Evolutionary conservation across 1,139 yeast species (phyloP).

Genomic region (Debaryomycetaceae sp.): DNA sequence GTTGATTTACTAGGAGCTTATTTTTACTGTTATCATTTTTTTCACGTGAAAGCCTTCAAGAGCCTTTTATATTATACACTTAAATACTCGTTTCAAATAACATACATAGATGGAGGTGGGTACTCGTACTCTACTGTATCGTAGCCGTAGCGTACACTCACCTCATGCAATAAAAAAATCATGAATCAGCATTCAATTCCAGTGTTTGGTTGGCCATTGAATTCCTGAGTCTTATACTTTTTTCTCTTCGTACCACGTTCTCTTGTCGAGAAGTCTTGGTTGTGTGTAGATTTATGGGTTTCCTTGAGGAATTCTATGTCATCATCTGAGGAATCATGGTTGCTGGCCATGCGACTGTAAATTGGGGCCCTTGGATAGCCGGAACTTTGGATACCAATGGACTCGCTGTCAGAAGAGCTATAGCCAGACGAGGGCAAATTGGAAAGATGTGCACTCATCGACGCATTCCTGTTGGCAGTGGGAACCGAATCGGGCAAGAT

Average conservation of each 20-base stretch:
- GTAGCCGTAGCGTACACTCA: no score
- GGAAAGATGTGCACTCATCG: constrained; percentile 20
- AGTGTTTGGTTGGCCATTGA: neutral
- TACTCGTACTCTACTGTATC: no score
- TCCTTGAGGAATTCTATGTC: neutral
- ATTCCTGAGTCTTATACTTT: neutral
- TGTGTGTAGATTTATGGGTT: neutral
- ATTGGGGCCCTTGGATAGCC: neutral
- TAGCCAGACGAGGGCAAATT: constrained; percentile 15
- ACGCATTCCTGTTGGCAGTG: neutral
- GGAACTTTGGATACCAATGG: neutral
- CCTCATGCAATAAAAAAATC: no score
- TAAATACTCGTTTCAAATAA: no score
- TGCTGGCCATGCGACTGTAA: constrained; percentile 1
- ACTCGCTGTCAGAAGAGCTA: neutral
- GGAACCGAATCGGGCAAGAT: constrained; percentile 20
- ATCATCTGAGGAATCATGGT: neutral
- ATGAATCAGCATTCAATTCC: neutral
- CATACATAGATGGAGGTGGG: no score
- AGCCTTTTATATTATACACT: neutral
- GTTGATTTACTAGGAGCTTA: neutral
- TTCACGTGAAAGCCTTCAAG: neutral
- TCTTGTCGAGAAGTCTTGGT: neutral
- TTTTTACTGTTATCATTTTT: neutral
- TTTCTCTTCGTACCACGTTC: neutral